phyloP scores from a whole-genome alignment of 352 stramenopile genomes.

The Pythium scleroteichum region DNA sequence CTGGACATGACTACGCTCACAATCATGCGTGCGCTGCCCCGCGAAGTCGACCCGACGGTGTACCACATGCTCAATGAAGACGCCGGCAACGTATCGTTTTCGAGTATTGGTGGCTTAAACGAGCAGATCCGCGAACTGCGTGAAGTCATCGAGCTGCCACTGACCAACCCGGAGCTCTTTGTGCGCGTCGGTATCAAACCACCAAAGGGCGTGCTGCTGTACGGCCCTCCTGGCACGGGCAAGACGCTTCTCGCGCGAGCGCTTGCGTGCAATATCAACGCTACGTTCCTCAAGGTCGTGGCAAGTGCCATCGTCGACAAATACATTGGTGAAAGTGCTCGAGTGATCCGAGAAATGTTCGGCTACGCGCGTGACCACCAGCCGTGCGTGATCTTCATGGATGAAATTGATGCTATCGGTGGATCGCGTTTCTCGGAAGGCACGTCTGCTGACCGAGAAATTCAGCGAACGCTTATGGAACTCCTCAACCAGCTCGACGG shows the following conservation, averaged over 20 bases:
- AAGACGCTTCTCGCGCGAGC: slow-evolving; percentile 99
- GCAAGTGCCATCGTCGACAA: slow-evolving; percentile 99
- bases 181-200: slow-evolving; percentile 98
- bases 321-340: slow-evolving; percentile 99
- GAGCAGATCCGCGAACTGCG: slow-evolving; percentile 98
- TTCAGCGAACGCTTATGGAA: slow-evolving; percentile 99
- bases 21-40: slow-evolving; percentile 98
- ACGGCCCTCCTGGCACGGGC: slow-evolving; percentile 98
- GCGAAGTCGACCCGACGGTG: slow-evolving; percentile 99
- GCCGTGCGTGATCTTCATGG: slow-evolving; percentile 99
- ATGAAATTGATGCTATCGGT: slow-evolving; percentile 99
- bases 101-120: slow-evolving; percentile 97
- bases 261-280: slow-evolving; percentile 98
- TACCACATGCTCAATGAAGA: slow-evolving; percentile 99
- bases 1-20: slow-evolving; percentile 99
- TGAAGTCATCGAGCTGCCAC: slow-evolving; percentile 97
- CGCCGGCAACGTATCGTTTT: slow-evolving; percentile 96
- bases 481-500: slow-evolving; percentile 99
- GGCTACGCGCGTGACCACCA: slow-evolving; percentile 96
- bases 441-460: slow-evolving; percentile 96
- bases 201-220: slow-evolving; percentile 97
- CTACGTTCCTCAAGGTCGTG: slow-evolving; percentile 99
- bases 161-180: slow-evolving; percentile 99
- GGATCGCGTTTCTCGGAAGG: slow-evolving; percentile 97
- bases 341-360: slow-evolving; percentile 99